Conservation (phyloP, 1,284 basidiomycete genomes). For the Jaminaea rosea region DNA sequence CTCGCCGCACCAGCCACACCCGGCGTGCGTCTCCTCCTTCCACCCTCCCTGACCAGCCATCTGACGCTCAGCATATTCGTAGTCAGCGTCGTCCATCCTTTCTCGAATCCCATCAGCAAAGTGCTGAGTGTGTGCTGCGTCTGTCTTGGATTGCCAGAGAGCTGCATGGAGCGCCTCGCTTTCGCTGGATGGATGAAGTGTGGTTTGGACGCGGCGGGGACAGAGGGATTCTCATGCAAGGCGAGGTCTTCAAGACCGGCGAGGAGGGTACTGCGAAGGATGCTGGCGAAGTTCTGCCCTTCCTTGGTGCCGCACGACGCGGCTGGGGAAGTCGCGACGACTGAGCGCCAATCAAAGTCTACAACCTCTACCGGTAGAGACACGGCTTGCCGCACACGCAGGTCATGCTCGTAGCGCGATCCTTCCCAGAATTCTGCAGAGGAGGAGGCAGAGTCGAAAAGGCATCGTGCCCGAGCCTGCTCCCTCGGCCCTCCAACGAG, state of each 20-base stretch:
- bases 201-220: too few relatives aligned
- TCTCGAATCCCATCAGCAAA: slow-evolving; percentile 6
- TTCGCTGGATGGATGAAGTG: too few relatives aligned
- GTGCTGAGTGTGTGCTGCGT: slow-evolving; percentile 13
- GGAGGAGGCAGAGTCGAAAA: slow-evolving; percentile 7
- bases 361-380: slow-evolving; percentile 13
- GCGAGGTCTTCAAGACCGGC: background rate
- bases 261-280: background rate
- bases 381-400: slow-evolving; percentile 8
- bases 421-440: slow-evolving; percentile 14
- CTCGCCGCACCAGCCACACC: too few relatives aligned
- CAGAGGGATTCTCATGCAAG: background rate
- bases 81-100: slow-evolving; percentile 26
- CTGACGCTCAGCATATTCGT: slow-evolving; percentile 28
- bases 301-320: too few relatives aligned
- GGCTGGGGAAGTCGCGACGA: background rate
- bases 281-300: background rate
- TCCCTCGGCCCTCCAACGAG: slow-evolving; percentile 20
- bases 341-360: background rate
- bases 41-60: slow-evolving; percentile 19
- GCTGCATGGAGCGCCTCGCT: background rate
- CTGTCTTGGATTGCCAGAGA: slow-evolving; percentile 1
- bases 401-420: slow-evolving; percentile 12
- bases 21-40: background rate
- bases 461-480: slow-evolving; percentile 15